These are phyloP conservation scores for Peterozyma xylosa DNA, from an alignment of 805 yeast species.

Conservation along the genomic window DNA sequence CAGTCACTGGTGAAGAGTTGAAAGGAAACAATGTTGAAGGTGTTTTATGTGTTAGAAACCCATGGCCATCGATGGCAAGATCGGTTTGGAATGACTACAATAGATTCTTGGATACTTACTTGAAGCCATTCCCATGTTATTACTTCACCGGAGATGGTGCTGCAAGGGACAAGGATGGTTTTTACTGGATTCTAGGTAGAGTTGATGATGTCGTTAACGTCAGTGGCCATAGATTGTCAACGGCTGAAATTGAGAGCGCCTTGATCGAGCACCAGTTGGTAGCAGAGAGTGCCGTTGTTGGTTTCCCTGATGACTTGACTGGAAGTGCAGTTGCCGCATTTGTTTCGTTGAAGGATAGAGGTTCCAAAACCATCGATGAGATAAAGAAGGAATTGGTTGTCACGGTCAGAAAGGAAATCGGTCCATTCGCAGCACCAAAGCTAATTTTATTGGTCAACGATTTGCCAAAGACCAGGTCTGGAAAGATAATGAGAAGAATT, in stretches of 20 bases:
- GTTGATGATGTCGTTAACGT: conserved; percentile 88
- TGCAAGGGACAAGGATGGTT: conserved; percentile 78
- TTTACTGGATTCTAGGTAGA: conserved; percentile 79
- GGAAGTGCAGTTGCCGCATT: conserved; percentile 85
- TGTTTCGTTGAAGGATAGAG: conserved; percentile 60
- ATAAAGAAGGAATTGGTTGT: conserved; percentile 57
- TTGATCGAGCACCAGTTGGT: conserved; percentile 64
- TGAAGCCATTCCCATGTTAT: conserved; percentile 73
- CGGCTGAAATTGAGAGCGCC: conserved; percentile 85
- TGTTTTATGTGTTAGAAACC: conserved; percentile 59
- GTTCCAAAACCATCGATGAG: conserved; percentile 24
- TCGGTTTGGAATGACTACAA: conserved; percentile 72
- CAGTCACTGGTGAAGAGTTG: conserved; percentile 65
- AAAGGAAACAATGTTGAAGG: conserved; percentile 71
- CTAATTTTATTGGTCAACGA: conserved; percentile 64
- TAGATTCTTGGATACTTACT: conserved; percentile 72
- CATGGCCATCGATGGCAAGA: conserved; percentile 88
- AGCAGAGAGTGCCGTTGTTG: conserved; percentile 79
- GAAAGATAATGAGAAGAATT: conserved; percentile 83
- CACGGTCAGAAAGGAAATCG: conserved; percentile 72
- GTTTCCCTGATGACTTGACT: conserved; percentile 74
- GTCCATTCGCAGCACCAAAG: conserved; percentile 85
- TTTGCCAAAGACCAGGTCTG: conserved; percentile 81
- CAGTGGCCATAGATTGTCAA: conserved; percentile 81
- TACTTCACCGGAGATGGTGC: conserved; percentile 91